Evolutionary conservation across 2,329 filamentous ascomycete genomes (phyloP), one percentile per base, ranked within the genome.

Genomic region (Pseudogymnoascus sp.): DNA sequence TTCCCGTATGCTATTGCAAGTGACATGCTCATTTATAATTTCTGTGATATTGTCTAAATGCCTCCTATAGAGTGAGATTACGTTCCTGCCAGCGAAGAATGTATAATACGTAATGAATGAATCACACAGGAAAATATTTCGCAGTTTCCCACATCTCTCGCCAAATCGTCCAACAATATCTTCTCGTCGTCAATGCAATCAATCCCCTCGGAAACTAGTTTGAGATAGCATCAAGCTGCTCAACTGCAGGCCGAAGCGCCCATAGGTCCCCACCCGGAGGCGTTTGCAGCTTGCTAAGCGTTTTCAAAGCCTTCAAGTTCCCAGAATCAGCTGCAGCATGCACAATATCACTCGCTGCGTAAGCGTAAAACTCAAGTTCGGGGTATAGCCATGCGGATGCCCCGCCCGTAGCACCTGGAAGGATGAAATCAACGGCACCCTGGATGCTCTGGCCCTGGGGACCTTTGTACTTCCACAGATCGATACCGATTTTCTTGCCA

Each of bases 261-360:
- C 68, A 72, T 8, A 71, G 62, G 38, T 72, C 70, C 4, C 70
- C 69, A 7, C 65, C 68, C 0, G 70, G 69, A 9, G 70, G 70
- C 31, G 67, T 38, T 64, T 64, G 62, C 3, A 69, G 36, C 57
- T 57, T 62, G 8, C 59, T 53, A 9, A 68, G 26, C 5, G 65
- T 70, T 47, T 23, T 40, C 19, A 57, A 50, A 8, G 70, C 69
- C 33, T 35, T 15, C 13, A 11, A n/a, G 26, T 69, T 66, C 3
- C 70, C 70, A n/a, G 67, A 68, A 7, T 61, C 38, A 5, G 70
- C 70, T 13, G 69, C 68, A 1, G 68, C 70, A 33, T 67, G 67
- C 4, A 72, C 63, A 21, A 71, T 66, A 60, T 72, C 70, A 23
- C 67, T 69, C 4, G 69, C 70, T 11, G 69, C 68, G 57, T 68